Evolutionary conservation across 305 asterid species (phyloP), one percentile per base, ranked within the genome.

Genomic region (Fraxinus xanthoxyloides): DNA sequence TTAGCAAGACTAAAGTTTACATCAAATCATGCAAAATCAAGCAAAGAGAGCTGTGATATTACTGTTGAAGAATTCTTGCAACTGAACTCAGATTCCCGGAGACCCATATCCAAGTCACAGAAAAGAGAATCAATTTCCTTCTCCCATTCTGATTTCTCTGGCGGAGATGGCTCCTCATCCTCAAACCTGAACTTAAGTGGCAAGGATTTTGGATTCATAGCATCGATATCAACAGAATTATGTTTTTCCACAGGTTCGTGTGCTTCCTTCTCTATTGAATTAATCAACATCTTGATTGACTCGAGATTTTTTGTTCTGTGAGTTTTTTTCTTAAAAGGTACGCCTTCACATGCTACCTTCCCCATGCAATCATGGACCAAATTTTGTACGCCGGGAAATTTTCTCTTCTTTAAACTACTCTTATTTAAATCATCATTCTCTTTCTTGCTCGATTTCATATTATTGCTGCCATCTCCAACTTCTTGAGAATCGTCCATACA

Each of bases 181-280:
- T 90, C 91, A n/a, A 90, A 90, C 56, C 88, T 28, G 43, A 95
- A 95, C 83, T 76, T 90, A n/a, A 85, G 26, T 2, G 92, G 96
- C 51, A 90, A 87, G 15, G 63, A 19, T 13, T 31, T 26, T 23
- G 72, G 32, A 63, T 23, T 63, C 72, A 63, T 43, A 15, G 84
- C 35, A 54, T 75, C 72, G 85, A 74, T 88, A 28, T 82, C 67
- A 35, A 38, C 17, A 21, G 84, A 80, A 61, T 48, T 36, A 0
- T 74, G 78, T 19, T 65, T 75, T 21, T 82, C 86, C 77, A 75
- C 61, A 23, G 72, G 34, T 24, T 26, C 72, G 1, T 63, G 17
- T 26, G 34, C 72, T 63, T 63, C 72, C 72, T 65, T 65, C 34
- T 65, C 72, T 65, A 65, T 65, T 26, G 34, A 65, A 26, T 65